Percentiles rank a stretch among this genome's conserved stretches.
These are phyloP conservation scores for Trametes cingulata DNA, from an alignment of 768 basidiomycete species.

Conservation along the genomic window DNA sequence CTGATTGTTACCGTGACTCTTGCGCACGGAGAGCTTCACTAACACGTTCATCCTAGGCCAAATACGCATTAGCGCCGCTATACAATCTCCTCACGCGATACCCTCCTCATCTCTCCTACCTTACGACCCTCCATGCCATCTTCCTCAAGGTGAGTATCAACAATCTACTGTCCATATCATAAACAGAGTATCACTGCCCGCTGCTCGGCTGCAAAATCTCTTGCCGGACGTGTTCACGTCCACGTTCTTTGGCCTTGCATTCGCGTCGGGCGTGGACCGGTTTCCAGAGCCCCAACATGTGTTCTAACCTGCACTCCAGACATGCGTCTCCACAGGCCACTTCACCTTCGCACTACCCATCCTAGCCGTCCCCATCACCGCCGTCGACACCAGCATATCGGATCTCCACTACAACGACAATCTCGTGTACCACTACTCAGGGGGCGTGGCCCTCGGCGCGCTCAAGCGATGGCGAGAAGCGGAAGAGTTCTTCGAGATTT, in stretches of 20 bases:
- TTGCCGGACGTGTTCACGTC: no score
- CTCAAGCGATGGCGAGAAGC: conserved; percentile 70
- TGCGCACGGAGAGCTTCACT: conserved; percentile 26
- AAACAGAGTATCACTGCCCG: no score
- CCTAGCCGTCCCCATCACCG: conserved; percentile 62
- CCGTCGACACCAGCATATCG: conserved; percentile 57
- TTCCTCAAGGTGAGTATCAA: conserved; percentile 58
- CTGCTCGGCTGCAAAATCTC: no score
- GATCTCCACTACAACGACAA: conserved; percentile 79
- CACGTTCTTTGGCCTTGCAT: no score
- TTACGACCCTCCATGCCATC: conserved; percentile 71
- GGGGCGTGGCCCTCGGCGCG: conserved; percentile 65
- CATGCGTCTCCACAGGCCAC: conserved; percentile 54
- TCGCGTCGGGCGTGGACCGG: no score
- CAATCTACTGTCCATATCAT: not conserved
- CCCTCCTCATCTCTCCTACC: conserved; percentile 52
- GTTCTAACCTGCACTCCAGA: conserved; percentile 36
- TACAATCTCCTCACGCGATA: conserved; percentile 63
- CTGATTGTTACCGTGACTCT: no score
- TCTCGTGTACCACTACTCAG: conserved; percentile 82
- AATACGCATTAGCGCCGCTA: conserved; percentile 58
- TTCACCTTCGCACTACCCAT: conserved; percentile 62
- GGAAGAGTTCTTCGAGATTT: conserved; percentile 79
- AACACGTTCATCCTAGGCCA: conserved; percentile 35
- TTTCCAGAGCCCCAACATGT: not conserved